Percentiles rank a stretch among this genome's conserved stretches.
Evolutionary conservation across 2,329 filamentous ascomycete species (phyloP).

Genomic region (Plenodomus tracheiphilus): DNA sequence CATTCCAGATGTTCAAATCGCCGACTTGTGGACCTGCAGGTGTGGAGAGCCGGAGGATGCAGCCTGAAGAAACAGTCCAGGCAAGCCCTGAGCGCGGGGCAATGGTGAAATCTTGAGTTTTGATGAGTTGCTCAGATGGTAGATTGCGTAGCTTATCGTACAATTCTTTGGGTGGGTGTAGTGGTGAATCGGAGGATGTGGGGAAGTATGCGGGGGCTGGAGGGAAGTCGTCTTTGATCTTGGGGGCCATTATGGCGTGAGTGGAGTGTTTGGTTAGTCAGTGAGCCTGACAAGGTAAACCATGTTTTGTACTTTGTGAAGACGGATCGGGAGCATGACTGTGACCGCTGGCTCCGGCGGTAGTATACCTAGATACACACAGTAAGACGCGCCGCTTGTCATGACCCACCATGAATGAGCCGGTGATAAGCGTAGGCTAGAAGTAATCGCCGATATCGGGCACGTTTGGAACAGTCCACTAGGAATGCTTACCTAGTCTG

Average conservation of each 20-base stretch:
- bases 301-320: not conserved
- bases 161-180: constrained; percentile 37
- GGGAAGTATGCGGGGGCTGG: constrained; percentile 43
- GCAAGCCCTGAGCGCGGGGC: constrained; percentile 74
- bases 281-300: no score
- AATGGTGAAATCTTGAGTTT: constrained; percentile 51
- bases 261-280: not conserved
- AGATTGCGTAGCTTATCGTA: constrained; percentile 30
- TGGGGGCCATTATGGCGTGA: constrained; percentile 2
- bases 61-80: constrained; percentile 70
- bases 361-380: not conserved
- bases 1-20: constrained; percentile 82
- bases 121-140: constrained; percentile 8
- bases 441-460: constrained; percentile 5
- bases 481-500: no score
- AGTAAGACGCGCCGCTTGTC: no score
- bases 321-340: not conserved
- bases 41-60: constrained; percentile 73
- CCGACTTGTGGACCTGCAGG: constrained; percentile 77
- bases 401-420: constrained; percentile 1
- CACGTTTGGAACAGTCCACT: not conserved
- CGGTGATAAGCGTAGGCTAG: constrained; percentile 7
- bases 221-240: constrained; percentile 13
- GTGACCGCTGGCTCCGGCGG: no score
- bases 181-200: constrained; percentile 31